phyloP scores from a whole-genome alignment of 805 yeast genomes.

The baker's yeast (Saccharomyces cerevisiae) region DNA sequence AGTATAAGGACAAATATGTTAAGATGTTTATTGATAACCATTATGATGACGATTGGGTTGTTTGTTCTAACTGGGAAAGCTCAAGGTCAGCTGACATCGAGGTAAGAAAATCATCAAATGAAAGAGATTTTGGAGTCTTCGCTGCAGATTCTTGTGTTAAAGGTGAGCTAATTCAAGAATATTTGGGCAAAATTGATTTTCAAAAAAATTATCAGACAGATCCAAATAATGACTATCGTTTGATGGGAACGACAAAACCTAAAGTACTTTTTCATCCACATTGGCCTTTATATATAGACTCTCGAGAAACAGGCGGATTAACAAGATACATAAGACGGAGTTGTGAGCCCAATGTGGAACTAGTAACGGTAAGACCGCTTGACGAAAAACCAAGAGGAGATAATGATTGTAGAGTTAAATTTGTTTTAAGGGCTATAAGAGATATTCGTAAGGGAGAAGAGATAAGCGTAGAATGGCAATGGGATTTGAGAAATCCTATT shows the following conservation, averaged over 20 bases:
- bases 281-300: slow-evolving; percentile 65
- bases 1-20: slow-evolving; percentile 34
- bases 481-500: slow-evolving; percentile 79
- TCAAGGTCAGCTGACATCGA: not conserved
- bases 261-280: slow-evolving; percentile 48
- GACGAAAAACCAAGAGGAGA: slow-evolving; percentile 6
- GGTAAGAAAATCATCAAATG: slow-evolving; percentile 1
- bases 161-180: slow-evolving; percentile 49
- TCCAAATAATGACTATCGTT: slow-evolving; percentile 65
- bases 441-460: slow-evolving; percentile 62
- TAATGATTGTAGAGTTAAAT: slow-evolving; percentile 37
- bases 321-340: slow-evolving; percentile 67
- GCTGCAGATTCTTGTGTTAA: slow-evolving; percentile 34
- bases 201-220: slow-evolving; percentile 57
- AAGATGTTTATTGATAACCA: slow-evolving; percentile 45
- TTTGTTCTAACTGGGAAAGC: slow-evolving; percentile 13
- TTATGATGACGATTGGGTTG: slow-evolving; percentile 35
- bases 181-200: slow-evolving; percentile 64
- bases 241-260: slow-evolving; percentile 62
- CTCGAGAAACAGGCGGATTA: slow-evolving; percentile 77
- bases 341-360: slow-evolving; percentile 67
- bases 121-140: slow-evolving; percentile 42
- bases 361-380: slow-evolving; percentile 38
- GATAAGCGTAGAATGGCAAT: slow-evolving; percentile 75
- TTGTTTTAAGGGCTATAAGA: slow-evolving; percentile 48